Conservation (phyloP, 169 alveolate genomes). For the Miamiensis avidus region DNA sequence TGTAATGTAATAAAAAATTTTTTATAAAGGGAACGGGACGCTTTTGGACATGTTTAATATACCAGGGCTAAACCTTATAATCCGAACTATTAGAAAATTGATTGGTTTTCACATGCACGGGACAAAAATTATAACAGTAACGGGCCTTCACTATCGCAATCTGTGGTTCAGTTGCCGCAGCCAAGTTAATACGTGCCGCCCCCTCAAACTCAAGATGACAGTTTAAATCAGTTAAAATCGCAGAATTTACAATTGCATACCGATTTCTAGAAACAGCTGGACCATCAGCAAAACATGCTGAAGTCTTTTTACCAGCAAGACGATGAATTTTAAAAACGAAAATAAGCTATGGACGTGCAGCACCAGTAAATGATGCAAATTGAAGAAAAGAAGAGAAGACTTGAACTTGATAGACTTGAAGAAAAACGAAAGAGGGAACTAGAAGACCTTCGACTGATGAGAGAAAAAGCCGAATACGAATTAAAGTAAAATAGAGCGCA, state of each 20-base stretch:
- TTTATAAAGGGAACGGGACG: neutral
- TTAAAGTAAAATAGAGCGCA: too few species aligned
- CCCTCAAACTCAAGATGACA: too few species aligned
- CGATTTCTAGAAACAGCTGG: too few species aligned
- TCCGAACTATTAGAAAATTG: neutral
- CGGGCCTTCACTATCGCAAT: neutral
- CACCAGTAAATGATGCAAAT: too few species aligned
- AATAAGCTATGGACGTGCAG: too few species aligned
- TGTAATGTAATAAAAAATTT: too few species aligned
- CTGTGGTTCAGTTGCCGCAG: neutral
- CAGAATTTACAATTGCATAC: too few species aligned
- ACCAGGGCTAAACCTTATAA: neutral
- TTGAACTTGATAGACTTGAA: constrained; percentile 8
- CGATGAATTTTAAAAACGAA: too few species aligned
- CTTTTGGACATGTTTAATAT: neutral
- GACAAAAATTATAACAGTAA: neutral
- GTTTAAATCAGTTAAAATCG: too few species aligned
- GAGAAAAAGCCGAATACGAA: neutral
- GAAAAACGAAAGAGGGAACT: constrained; percentile 19
- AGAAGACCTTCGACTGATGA: constrained; percentile 22
- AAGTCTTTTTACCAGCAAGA: too few species aligned
- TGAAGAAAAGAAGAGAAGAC: constrained; percentile 9
- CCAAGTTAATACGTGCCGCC: too few species aligned
- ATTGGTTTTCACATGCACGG: neutral
- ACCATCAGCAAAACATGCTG: too few species aligned